phyloP scores from a whole-genome alignment of 1,284 basidiomycete species.

The Malassezia arunalokei region DNA sequence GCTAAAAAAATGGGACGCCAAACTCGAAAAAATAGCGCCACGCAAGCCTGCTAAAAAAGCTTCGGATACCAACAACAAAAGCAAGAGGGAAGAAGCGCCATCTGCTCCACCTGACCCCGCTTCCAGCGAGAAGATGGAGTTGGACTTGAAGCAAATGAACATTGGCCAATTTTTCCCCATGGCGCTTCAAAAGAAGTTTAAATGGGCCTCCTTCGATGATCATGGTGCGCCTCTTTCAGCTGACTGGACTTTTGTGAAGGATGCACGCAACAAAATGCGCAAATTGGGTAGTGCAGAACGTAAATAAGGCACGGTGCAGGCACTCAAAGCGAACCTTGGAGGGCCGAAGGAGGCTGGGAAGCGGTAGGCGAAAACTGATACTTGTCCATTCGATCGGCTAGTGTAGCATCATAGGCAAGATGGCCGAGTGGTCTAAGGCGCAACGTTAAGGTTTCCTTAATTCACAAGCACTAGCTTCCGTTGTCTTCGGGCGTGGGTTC shows the following conservation, averaged over 20 bases:
- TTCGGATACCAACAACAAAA: conserved; percentile 21
- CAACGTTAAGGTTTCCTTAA: conserved; percentile 21
- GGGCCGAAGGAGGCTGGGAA: no score
- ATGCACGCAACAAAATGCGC: conserved; percentile 34
- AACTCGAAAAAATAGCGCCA: conserved; percentile 19
- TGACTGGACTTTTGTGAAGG: conserved; percentile 36
- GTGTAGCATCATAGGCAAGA: conserved; percentile 14
- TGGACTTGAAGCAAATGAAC: conserved; percentile 35
- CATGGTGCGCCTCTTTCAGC: conserved; percentile 25
- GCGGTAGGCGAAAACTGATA: neutral
- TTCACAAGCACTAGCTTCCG: conserved; percentile 17
- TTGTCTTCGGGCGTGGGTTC: conserved; percentile 28
- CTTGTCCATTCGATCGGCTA: neutral
- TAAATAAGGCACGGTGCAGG: conserved; percentile 3
- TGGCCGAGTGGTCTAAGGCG: conserved; percentile 20
- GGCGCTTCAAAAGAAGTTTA: conserved; percentile 45
- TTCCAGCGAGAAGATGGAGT: conserved; percentile 41
- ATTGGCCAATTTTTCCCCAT: conserved; percentile 41
- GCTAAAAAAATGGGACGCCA: conserved; percentile 44
- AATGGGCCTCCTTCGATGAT: conserved; percentile 33
- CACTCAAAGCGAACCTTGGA: no score
- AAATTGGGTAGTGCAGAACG: conserved; percentile 30
- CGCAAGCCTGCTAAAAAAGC: conserved; percentile 16
- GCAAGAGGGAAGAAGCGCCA: conserved; percentile 7
- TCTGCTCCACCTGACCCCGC: conserved; percentile 20